Evolutionary conservation across 805 yeast species (phyloP), one percentile per base, ranked within the genome.

Genomic region (Zygosaccharomyces kombuchaensis): DNA sequence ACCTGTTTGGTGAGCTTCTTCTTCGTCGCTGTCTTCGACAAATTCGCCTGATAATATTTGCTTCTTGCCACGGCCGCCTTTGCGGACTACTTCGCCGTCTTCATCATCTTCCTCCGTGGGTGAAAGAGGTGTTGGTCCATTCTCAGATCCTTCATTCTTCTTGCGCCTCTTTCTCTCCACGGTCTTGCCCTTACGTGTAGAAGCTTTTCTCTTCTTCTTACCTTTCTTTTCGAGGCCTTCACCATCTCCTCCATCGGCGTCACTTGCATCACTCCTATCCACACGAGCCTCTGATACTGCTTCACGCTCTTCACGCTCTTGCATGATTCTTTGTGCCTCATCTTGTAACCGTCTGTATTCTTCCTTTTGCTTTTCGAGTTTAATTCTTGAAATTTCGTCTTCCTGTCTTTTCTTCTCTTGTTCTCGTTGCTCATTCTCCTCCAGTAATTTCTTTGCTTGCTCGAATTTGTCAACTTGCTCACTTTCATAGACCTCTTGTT

Each of bases 401-500:
- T 72, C 76, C 49, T 75, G 77, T 52, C 62, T 70, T 40, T 70
- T 71, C 52, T 71, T 76, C 48, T 70, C 74, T 34, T 65, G 71
- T 38, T 73, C 76, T 50, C 68, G 65, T 47, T 69, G 70, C 40
- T 66, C 74, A 57, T 80, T 87, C 52, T 77, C 82, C 46, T 80
- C 83, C 53, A 84, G 74, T 35, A 74, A 54, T 59, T 76, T 79
- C 64, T 80, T 77, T 17, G 96, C 97, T 51, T 81, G 88, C 38
- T 75, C 82, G 46, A 91, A 72, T 67, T 80, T 86, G 32, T 71
- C 71, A 43, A 76, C 74, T 43, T 78, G 71, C 46, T 76, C 74
- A 13, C 63, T 63, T 47, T 87, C 90, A 63, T 75, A 81, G 50
- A 76, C 82, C 53, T 73, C 71, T 53, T 93, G 96, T 53, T 87